Evolutionary conservation across 257 asterid genomes (phyloP), one percentile per base, ranked within the genome.

Genomic region (Dorcoceras hygrometricum): DNA sequence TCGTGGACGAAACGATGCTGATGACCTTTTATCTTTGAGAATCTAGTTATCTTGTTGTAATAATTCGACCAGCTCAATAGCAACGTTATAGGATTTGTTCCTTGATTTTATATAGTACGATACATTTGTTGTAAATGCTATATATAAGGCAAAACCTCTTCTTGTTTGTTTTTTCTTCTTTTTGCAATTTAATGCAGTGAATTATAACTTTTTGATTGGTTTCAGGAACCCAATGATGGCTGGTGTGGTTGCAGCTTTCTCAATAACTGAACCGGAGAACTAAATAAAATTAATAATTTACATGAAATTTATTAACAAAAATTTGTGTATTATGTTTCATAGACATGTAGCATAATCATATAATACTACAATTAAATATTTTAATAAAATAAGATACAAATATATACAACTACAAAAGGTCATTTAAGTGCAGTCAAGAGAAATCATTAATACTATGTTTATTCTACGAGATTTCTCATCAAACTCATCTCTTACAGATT

Each of bases 221-320:
- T 16, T 74, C 84, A 77, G 82, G 66, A 63, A 24, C 68, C 24
- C 39, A 4, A 24, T 66, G 80, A 71, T 69, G 77, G 34, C 63
- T 36, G 82, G 84, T 66, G 75, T 66, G 11, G 73, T 76, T 68
- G 76, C 79, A 8, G 81, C 69, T 67, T 76, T 75, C 78, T 78
- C 76, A 62, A 18, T 59, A 28, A 64, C 72, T 57, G 76, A 63
- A 19, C 80, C 62, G 72, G 51, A n/a, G n/a, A n/a, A n/a, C n/a
- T n/a, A n/a, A n/a, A n/a, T n/a, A n/a, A n/a, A n/a, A n/a, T n/a
- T n/a, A n/a, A n/a, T n/a, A n/a, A n/a, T n/a, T n/a, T n/a, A n/a
- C n/a, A n/a, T n/a, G n/a, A n/a, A n/a, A n/a, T n/a, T n/a, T n/a
- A n/a, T n/a, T n/a, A n/a, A n/a, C n/a, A n/a, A n/a, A n/a, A n/a